Conservation (phyloP, 2,329 filamentous ascomycete genomes). For the Venturia oleaginea region DNA sequence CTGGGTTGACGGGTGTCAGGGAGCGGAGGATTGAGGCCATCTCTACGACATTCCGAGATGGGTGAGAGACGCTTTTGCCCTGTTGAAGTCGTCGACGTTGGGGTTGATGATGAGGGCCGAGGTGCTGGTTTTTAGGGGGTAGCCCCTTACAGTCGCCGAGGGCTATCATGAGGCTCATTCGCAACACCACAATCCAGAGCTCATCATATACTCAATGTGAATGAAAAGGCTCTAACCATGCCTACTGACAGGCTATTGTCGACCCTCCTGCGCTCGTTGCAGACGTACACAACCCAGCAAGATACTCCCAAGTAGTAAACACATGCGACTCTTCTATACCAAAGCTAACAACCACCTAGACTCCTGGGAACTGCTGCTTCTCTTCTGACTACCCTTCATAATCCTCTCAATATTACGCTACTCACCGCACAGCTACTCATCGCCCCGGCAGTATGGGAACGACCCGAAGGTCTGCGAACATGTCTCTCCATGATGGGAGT, state of each 20-base stretch:
- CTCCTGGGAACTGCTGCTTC: slow-evolving; percentile 54
- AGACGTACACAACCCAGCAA: slow-evolving; percentile 48
- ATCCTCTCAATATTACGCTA: slow-evolving; percentile 65
- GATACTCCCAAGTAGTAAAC: slow-evolving; percentile 47
- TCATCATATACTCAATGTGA: not conserved
- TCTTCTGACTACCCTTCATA: slow-evolving; percentile 60
- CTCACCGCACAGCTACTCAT: slow-evolving; percentile 64
- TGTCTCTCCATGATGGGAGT: slow-evolving; percentile 60
- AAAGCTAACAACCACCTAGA: slow-evolving; percentile 16
- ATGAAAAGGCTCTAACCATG: slow-evolving; percentile 37
- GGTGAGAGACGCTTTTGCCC: not conserved
- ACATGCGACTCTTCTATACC: not conserved
- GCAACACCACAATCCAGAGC: not conserved
- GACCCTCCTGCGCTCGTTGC: slow-evolving; percentile 55
- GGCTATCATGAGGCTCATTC: not conserved
- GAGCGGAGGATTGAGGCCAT: slow-evolving; percentile 18
- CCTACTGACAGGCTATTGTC: slow-evolving; percentile 58
- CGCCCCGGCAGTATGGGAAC: slow-evolving; percentile 56
- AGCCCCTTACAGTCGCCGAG: not conserved
- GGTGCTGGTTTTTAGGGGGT: not conserved
- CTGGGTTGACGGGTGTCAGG: slow-evolving; percentile 30
- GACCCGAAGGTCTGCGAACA: slow-evolving; percentile 51
- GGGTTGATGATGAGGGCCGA: not conserved
- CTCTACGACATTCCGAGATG: not conserved
- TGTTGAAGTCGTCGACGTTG: not conserved